These are phyloP conservation scores for Naematelia aurantialba DNA, from an alignment of 768 basidiomycete species.

Conservation along the genomic window DNA sequence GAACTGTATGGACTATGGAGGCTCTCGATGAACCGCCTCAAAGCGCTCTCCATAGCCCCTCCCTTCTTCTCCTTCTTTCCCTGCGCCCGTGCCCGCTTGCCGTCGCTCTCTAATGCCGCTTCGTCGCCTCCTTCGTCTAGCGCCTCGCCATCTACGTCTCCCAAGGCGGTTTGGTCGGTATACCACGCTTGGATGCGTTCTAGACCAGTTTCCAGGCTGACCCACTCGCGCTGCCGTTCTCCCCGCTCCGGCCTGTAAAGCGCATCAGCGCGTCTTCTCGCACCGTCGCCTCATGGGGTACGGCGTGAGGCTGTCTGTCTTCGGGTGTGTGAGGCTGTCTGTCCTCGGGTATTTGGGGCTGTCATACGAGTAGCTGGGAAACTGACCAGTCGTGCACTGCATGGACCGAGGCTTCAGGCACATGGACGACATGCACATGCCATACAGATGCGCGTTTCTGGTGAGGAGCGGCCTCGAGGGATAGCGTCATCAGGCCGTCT, in stretches of 20 bases:
- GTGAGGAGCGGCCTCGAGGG: constrained; percentile 11
- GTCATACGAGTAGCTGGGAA: too few species aligned
- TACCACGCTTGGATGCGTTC: constrained; percentile 32
- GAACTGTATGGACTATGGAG: too few species aligned
- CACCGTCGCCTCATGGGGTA: neutral
- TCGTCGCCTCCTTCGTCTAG: constrained; percentile 7
- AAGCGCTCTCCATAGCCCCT: constrained; percentile 40
- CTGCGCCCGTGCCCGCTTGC: constrained; percentile 2
- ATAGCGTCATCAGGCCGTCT: constrained; percentile 20
- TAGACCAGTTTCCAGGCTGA: constrained; percentile 14
- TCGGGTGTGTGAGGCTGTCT: too few species aligned
- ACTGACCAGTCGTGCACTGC: constrained; percentile 18
- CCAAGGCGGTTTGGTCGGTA: constrained; percentile 11
- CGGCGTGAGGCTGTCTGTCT: too few species aligned
- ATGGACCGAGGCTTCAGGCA: constrained; percentile 17
- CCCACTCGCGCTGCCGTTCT: constrained; percentile 32
- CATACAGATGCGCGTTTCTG: constrained; percentile 18
- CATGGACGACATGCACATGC: constrained; percentile 33
- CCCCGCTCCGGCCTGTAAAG: constrained; percentile 37
- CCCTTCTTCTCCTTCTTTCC: constrained; percentile 36
- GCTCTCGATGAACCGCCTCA: constrained; percentile 25
- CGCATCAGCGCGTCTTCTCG: neutral
- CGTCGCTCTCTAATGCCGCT: too few species aligned
- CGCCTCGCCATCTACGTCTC: neutral
- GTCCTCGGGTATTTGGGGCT: too few species aligned